A percentile compares a stretch with the other conserved stretches of the same genome.
Conservation (phyloP, 345 rosid species). For the Dimocarpus longan region DNA sequence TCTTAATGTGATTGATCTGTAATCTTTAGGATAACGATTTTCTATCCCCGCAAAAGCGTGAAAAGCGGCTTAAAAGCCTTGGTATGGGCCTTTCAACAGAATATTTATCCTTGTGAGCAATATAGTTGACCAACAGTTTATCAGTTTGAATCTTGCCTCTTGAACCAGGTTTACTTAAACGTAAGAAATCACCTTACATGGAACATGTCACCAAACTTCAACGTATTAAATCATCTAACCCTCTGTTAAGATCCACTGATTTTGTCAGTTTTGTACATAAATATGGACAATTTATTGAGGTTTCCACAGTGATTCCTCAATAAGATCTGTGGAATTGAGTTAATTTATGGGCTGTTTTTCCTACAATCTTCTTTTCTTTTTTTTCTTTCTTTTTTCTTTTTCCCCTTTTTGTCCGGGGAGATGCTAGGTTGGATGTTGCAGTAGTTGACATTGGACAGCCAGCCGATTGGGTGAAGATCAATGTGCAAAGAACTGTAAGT, state of each 20-base stretch:
- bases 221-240: slow-evolving; percentile 48
- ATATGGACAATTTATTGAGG: neutral
- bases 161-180: slow-evolving; percentile 69
- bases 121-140: slow-evolving; percentile 20
- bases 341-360: slow-evolving; percentile 9
- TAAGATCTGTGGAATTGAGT: neutral
- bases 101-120: slow-evolving; percentile 4
- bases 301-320: neutral
- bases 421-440: slow-evolving; percentile 49
- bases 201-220: slow-evolving; percentile 55
- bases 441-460: slow-evolving; percentile 63
- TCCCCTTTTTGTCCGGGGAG: too few relatives aligned
- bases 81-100: slow-evolving; percentile 46
- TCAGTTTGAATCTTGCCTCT: slow-evolving; percentile 19
- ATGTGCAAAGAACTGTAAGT: slow-evolving; percentile 68
- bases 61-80: slow-evolving; percentile 55
- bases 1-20: slow-evolving; percentile 6
- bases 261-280: slow-evolving; percentile 15
- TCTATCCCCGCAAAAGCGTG: slow-evolving; percentile 48
- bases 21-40: slow-evolving; percentile 54
- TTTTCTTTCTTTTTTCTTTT: too few relatives aligned
- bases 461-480: slow-evolving; percentile 82
- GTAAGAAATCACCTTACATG: slow-evolving; percentile 58
- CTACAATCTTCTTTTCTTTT: neutral
- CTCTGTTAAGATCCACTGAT: slow-evolving; percentile 56